Percentiles rank a stretch among this genome's conserved stretches.
Conservation (phyloP, 2,329 filamentous ascomycete species). For the Juglanconis oblonga region DNA sequence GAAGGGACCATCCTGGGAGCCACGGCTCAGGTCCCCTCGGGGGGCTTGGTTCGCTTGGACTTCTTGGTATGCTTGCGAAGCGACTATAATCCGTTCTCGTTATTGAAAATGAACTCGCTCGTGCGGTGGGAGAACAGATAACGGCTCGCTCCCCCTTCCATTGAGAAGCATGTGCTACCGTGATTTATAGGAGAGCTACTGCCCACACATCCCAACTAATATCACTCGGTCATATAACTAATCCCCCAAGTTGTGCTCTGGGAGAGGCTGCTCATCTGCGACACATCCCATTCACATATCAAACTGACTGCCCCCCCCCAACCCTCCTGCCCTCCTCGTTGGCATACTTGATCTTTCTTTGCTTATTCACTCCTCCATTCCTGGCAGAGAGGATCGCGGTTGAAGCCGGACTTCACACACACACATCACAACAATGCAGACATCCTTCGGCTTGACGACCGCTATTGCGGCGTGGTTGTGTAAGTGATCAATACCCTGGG, state of each 20-base stretch:
- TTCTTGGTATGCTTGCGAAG: not conserved
- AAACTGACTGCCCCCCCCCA: not conserved
- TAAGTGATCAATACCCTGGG: conserved; percentile 2
- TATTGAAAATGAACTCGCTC: not conserved
- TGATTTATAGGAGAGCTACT: too few relatives aligned
- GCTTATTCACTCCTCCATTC: not conserved
- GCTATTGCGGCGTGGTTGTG: conserved; percentile 12
- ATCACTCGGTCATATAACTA: not conserved
- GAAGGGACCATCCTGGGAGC: not conserved
- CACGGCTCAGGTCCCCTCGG: not conserved
- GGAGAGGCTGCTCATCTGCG: not conserved
- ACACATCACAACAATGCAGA: conserved; percentile 5
- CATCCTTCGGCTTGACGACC: not conserved
- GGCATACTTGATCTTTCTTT: not conserved
- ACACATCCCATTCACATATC: not conserved
- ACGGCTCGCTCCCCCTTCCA: too few relatives aligned
- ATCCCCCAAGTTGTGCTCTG: not conserved
- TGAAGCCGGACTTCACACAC: not conserved
- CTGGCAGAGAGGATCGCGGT: not conserved
- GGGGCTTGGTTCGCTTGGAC: not conserved
- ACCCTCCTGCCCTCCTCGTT: too few relatives aligned
- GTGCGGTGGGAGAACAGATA: too few relatives aligned
- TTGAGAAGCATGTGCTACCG: too few relatives aligned
- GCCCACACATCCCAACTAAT: too few relatives aligned
- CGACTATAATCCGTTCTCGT: not conserved